Conservation (phyloP, 345 rosid genomes). For the Sonneratia caseolaris region DNA sequence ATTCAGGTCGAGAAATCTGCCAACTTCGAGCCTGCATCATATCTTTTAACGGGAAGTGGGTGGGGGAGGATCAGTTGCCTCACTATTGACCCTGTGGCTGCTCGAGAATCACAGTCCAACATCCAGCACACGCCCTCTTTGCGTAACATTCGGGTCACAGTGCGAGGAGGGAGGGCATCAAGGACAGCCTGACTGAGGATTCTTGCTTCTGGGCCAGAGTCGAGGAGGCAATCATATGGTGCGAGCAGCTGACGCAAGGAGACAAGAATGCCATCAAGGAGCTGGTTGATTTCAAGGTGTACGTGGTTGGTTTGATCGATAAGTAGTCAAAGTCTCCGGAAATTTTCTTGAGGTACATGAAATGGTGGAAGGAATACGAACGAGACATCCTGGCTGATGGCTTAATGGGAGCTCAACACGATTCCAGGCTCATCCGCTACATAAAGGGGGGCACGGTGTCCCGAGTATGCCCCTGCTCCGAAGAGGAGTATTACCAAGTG, state of each 20-base stretch:
- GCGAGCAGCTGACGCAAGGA: conserved; percentile 12
- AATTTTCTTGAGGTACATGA: conserved; percentile 57
- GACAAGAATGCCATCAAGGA: background rate
- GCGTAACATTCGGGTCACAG: conserved; percentile 55
- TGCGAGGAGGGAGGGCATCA: conserved; percentile 15
- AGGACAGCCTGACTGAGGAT: conserved; percentile 31
- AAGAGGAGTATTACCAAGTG: too few relatives aligned
- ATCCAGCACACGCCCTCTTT: conserved; percentile 26
- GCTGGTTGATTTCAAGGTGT: conserved; percentile 25
- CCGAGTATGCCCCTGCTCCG: too few relatives aligned
- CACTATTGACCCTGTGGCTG: conserved; percentile 59
- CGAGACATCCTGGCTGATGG: background rate
- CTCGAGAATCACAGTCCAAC: conserved; percentile 21
- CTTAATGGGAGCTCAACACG: conserved; percentile 6
- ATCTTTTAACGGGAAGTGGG: conserved; percentile 46
- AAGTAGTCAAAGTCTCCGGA: conserved; percentile 51
- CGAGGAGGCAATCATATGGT: conserved; percentile 42
- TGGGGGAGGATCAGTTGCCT: conserved; percentile 63
- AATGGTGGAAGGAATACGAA: conserved; percentile 52
- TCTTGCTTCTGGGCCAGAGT: conserved; percentile 83
- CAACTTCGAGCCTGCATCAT: background rate
- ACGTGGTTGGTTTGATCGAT: conserved; percentile 29
- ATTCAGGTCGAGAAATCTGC: background rate
- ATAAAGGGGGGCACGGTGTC: too few relatives aligned
- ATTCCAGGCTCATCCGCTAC: conserved; percentile 16